Evolutionary conservation across 805 yeast species (phyloP), one percentile per base, ranked within the genome.

Genomic region (Sugiyamaella smithiae): DNA sequence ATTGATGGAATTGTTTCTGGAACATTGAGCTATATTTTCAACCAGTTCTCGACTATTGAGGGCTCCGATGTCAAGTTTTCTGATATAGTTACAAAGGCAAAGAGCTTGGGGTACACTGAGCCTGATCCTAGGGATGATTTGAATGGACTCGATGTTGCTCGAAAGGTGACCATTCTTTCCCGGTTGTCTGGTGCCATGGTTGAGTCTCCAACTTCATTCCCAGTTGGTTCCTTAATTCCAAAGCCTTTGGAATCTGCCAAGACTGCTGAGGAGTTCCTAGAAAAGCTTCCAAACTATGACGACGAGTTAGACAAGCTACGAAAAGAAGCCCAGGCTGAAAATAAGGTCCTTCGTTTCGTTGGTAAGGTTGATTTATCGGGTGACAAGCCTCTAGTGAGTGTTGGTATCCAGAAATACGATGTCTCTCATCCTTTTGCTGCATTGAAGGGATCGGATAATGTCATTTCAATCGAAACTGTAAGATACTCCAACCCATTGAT

Each of bases 101-200:
- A 91, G 71, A 70, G 82, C 45, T 75, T 88, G 57, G 99, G 99
- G 45, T 93, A 88, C 78, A 91, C 97, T 36, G 99, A 93, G 72
- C 99, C 99, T 43, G 99, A 93, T 68, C 99, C 99, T 69, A 84
- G 99, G 72, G 99, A 93, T 68, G 99, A 93, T 67, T 80, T 93
- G 69, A 93, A 91, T 68, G 99, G 99, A 47, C 77, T 93, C 66
- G 99, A 93, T 65, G 97, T 93, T 53, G 99, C 99, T 38, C 85
- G 99, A 78, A 93, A 93, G 70, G 97, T 93, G 25, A 89, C 99
- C 22, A 93, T 93, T 57, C 78, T 93, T 55, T 96, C 97, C 41
- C 85, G 99, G 75, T 78, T 93, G 46, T 77, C 97, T 12, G 99
- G 99, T 2, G 77, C 85, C 47, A 72, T 80, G 51, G 87, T 93